Conservation (phyloP, 2,329 filamentous ascomycete genomes). For the Penicillium sp. region DNA sequence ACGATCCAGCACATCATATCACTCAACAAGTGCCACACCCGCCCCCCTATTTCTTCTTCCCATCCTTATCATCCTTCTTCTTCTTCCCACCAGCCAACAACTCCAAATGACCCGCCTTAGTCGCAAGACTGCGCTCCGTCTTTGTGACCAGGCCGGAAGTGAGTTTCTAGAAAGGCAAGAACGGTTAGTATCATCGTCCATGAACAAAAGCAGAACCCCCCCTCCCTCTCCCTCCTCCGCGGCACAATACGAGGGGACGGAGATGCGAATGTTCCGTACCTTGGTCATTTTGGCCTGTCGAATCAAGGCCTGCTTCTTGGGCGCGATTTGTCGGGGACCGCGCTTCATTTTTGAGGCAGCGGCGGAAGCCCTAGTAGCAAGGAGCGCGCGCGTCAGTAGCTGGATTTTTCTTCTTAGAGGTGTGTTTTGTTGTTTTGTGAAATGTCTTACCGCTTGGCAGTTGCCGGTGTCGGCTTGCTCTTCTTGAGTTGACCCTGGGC, state of each 20-base stretch:
- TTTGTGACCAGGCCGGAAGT: conserved; percentile 62
- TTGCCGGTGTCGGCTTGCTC: conserved; percentile 32
- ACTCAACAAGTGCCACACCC: too few species aligned
- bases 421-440: neutral
- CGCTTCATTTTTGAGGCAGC: conserved; percentile 53
- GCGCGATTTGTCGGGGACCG: conserved; percentile 64
- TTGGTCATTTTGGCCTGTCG: conserved; percentile 65
- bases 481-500: conserved; percentile 54
- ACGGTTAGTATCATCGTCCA: neutral
- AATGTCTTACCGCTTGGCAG: conserved; percentile 41
- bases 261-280: conserved; percentile 35
- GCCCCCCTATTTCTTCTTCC: conserved; percentile 31
- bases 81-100: conserved; percentile 68
- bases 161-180: conserved; percentile 52
- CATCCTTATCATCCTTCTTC: conserved; percentile 39
- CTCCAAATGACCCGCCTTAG: conserved; percentile 70
- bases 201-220: neutral
- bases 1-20: too few species aligned
- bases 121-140: conserved; percentile 68
- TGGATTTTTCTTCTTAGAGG: neutral
- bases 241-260: too few species aligned
- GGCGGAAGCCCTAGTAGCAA: conserved; percentile 14
- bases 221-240: too few species aligned
- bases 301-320: conserved; percentile 64
- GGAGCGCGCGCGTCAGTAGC: neutral